Percentiles rank a stretch among this genome's conserved stretches.
These are phyloP conservation scores for Cladosporium sp. DNA, from an alignment of 2,329 filamentous ascomycete genomes.

Conservation along the genomic window DNA sequence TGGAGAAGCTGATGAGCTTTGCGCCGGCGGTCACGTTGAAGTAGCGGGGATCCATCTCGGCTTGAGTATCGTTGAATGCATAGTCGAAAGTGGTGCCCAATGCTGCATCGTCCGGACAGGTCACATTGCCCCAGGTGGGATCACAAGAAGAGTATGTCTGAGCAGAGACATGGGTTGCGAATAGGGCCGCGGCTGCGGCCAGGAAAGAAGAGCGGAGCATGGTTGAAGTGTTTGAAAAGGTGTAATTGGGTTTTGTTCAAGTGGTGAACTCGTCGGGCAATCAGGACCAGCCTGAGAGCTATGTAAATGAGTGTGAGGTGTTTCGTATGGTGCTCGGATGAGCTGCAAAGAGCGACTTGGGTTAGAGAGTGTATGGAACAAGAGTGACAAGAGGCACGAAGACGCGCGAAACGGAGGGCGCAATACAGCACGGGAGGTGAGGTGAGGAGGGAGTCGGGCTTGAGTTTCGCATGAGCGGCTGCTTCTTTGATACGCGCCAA, in stretches of 20 bases:
- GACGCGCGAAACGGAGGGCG: not conserved
- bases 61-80: conserved; percentile 62
- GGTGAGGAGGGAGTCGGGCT: not conserved
- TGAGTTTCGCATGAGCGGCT: conserved; percentile 9
- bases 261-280: not conserved
- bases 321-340: not conserved
- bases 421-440: conserved; percentile 13
- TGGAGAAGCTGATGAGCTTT: conserved; percentile 59
- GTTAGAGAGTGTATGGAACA: conserved; percentile 14
- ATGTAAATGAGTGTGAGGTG: conserved; percentile 8
- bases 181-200: conserved; percentile 26
- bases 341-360: conserved; percentile 18
- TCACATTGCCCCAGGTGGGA: conserved; percentile 60
- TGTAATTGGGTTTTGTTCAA: not conserved
- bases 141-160: conserved; percentile 80
- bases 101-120: conserved; percentile 70
- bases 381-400: conserved; percentile 11
- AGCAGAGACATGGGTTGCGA: conserved; percentile 47
- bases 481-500: conserved; percentile 14
- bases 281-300: conserved; percentile 16
- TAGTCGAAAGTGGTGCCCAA: conserved; percentile 64
- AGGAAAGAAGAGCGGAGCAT: conserved; percentile 25
- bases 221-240: not conserved
- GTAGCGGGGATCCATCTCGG: conserved; percentile 42
- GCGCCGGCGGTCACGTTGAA: conserved; percentile 62